phyloP scores from a whole-genome alignment of 108 stramenopile genomes.

The Skeletonema grethae region DNA sequence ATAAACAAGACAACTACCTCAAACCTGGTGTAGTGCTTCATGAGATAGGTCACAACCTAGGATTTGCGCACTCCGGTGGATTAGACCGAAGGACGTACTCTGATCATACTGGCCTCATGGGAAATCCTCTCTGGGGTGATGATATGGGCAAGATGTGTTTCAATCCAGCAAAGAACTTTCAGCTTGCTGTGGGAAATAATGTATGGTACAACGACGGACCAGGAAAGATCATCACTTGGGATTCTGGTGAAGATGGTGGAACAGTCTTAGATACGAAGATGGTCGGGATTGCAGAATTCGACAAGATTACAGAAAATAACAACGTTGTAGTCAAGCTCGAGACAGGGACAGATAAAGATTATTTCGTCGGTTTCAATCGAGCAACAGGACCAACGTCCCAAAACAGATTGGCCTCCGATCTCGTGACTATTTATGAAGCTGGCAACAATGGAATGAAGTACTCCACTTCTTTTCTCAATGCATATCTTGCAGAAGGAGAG shows the following conservation, averaged over 20 bases:
- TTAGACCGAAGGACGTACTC: constrained; percentile 32
- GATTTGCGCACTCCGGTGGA: constrained; percentile 35
- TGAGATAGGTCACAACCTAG: constrained; percentile 32
- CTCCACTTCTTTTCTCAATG: constrained; percentile 17
- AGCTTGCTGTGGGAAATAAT: background rate
- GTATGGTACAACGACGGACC: constrained; percentile 9
- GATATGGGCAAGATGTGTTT: constrained; percentile 5
- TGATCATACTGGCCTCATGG: constrained; percentile 12
- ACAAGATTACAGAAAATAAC: constrained; percentile 4
- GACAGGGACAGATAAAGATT: constrained; percentile 17
- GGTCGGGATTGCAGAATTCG: constrained; percentile 9
- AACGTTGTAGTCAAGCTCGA: constrained; percentile 33
- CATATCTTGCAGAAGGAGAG: constrained; percentile 6
- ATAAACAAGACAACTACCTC: constrained; percentile 27
- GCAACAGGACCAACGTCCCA: background rate
- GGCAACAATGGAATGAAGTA: constrained; percentile 20
- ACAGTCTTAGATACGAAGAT: background rate
- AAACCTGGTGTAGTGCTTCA: constrained; percentile 35
- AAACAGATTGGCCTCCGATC: constrained; percentile 7
- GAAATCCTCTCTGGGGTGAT: constrained; percentile 13
- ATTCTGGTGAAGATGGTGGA: constrained; percentile 6
- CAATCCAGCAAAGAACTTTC: constrained; percentile 13
- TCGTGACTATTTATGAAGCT: constrained; percentile 3
- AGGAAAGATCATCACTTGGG: background rate
- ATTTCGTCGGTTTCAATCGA: constrained; percentile 32